Conservation (phyloP, 805 yeast genomes). For the Candida insectorum region DNA sequence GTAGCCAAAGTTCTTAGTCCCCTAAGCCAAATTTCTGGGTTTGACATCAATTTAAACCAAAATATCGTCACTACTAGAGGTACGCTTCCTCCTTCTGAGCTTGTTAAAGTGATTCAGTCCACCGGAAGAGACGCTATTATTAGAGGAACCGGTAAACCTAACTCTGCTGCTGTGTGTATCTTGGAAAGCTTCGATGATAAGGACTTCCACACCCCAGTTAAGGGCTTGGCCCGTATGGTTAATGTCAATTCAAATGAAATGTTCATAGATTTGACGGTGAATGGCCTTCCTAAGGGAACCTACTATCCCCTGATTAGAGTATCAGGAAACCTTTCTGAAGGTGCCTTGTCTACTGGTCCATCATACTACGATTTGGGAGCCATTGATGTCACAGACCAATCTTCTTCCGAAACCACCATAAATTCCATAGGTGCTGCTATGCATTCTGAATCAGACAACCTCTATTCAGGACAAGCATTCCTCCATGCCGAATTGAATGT, state of each 20-base stretch:
- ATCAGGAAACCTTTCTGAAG: slow-evolving; percentile 74
- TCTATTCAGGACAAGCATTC: slow-evolving; percentile 35
- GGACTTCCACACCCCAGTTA: slow-evolving; percentile 55
- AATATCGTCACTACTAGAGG: slow-evolving; percentile 71
- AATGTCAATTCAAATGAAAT: slow-evolving; percentile 52
- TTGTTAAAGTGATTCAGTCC: slow-evolving; percentile 63
- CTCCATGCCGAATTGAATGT: slow-evolving; percentile 46
- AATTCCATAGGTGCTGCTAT: slow-evolving; percentile 33
- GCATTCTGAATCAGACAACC: slow-evolving; percentile 9
- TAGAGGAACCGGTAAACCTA: slow-evolving; percentile 84
- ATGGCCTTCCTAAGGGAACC: slow-evolving; percentile 62
- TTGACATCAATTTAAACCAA: slow-evolving; percentile 54
- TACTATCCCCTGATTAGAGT: slow-evolving; percentile 69
- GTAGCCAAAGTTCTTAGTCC: slow-evolving; percentile 52
- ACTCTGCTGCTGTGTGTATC: slow-evolving; percentile 89
- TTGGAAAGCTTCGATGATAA: slow-evolving; percentile 64
- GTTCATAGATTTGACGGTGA: slow-evolving; percentile 74
- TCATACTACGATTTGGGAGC: slow-evolving; percentile 45
- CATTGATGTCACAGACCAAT: slow-evolving; percentile 25
- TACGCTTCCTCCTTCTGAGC: slow-evolving; percentile 67
- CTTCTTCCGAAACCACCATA: slow-evolving; percentile 25
- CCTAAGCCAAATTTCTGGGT: slow-evolving; percentile 47
- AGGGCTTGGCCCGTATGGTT: slow-evolving; percentile 85
- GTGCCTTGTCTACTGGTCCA: slow-evolving; percentile 65
- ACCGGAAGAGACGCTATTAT: slow-evolving; percentile 89